Evolutionary conservation across 2,329 filamentous ascomycete genomes (phyloP).

Genomic region (Stenocarpella maydis): DNA sequence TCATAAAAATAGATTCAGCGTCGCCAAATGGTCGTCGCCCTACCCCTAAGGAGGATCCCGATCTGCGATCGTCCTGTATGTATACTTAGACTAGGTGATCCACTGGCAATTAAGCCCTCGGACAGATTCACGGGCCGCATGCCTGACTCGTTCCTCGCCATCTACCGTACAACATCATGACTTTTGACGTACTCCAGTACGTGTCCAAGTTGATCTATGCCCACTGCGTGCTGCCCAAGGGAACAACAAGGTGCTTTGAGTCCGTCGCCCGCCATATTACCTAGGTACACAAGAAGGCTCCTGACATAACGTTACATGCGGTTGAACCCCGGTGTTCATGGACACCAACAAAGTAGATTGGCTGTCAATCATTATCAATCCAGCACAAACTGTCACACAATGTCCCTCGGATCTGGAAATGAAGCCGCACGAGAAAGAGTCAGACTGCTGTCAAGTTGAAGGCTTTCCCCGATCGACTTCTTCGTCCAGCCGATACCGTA

Average conservation of each 20-base stretch:
- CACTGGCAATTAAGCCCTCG: conserved; percentile 5
- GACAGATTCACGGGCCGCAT: background rate
- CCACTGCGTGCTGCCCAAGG: background rate
- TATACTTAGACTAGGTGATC: conserved; percentile 7
- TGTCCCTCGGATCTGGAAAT: background rate
- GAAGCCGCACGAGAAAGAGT: background rate
- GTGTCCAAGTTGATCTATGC: background rate
- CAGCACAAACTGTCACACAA: background rate
- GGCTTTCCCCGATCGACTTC: too few relatives aligned
- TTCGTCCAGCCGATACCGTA: background rate
- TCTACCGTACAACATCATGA: background rate
- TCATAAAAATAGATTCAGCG: conserved; percentile 13
- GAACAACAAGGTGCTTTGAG: background rate
- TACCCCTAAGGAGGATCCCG: conserved; percentile 23
- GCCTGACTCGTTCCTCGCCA: conserved; percentile 16
- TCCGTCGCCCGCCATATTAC: background rate
- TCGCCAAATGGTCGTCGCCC: background rate
- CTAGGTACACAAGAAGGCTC: background rate
- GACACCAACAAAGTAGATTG: background rate
- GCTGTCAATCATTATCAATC: background rate
- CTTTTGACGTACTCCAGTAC: background rate
- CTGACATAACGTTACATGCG: conserved; percentile 4
- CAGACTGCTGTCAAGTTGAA: background rate
- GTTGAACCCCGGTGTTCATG: background rate
- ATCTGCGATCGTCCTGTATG: conserved; percentile 3